A percentile compares a stretch with the other conserved stretches of the same genome.
Evolutionary conservation across 805 yeast genomes (phyloP).

Genomic region (Maudiozyma bulderi): DNA sequence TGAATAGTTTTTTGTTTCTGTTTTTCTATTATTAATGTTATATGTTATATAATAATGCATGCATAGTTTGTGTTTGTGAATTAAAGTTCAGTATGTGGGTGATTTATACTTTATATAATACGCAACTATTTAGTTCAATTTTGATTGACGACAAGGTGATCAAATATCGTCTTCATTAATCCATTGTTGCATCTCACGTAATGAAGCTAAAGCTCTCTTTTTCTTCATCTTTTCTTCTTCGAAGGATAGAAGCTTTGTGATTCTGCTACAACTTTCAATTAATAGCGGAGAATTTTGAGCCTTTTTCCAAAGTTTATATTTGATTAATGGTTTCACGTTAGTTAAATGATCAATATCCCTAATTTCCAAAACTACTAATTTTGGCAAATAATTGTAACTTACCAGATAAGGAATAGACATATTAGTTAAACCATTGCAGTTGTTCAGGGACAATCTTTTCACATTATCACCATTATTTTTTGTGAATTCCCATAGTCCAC

Average conservation of each 20-base stretch:
- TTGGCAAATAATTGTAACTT: slow-evolving; percentile 39
- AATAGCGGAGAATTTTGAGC: slow-evolving; percentile 41
- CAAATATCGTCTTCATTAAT: slow-evolving; percentile 39
- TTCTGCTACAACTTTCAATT: slow-evolving; percentile 69
- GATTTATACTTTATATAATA: too few relatives aligned
- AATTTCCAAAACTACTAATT: slow-evolving; percentile 66
- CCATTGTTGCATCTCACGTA: slow-evolving; percentile 59
- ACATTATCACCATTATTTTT: slow-evolving; percentile 39
- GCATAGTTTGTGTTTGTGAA: neutral
- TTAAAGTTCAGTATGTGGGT: neutral
- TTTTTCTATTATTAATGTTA: neutral
- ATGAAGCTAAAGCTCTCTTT: slow-evolving; percentile 45
- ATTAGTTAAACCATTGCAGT: slow-evolving; percentile 53
- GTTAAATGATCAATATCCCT: slow-evolving; percentile 50
- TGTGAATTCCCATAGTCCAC: slow-evolving; percentile 73
- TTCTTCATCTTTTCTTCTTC: slow-evolving; percentile 53
- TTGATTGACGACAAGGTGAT: neutral
- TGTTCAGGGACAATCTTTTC: slow-evolving; percentile 64
- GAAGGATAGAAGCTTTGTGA: slow-evolving; percentile 48
- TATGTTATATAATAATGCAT: neutral
- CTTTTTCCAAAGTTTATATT: slow-evolving; percentile 49
- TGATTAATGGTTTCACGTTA: slow-evolving; percentile 54
- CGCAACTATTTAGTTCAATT: too few relatives aligned
- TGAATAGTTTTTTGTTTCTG: neutral
- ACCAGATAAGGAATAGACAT: slow-evolving; percentile 44